Evolutionary conservation across 192 early-diverging fungal genomes (phyloP), one percentile per base, ranked within the genome.

Genomic region (Pilaira anomala): DNA sequence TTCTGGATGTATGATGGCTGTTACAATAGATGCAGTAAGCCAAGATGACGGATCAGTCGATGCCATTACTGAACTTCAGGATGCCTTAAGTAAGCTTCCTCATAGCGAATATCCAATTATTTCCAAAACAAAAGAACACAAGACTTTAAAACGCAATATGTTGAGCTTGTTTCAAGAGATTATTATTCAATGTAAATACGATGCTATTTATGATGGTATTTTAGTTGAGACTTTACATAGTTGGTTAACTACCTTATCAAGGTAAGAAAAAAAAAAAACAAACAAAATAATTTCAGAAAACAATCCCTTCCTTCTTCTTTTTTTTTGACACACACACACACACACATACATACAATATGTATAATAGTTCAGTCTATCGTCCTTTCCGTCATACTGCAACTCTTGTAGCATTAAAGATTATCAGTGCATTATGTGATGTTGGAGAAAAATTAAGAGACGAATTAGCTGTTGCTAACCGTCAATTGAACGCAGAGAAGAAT

Each of bases 311-410:
- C n/a, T n/a, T 30, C 5, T n/a, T 30, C 12, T 13, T 28, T 54
- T 18, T 8, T 57, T 6, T n/a, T 18, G 24, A n/a, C 26, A 7
- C 36, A 50, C n/a, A 9, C 21, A 50, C 81, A 2, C 61, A 71
- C 40, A 48, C 68, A 5, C 80, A 78, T 76, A 33, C 7, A 1
- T 63, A 66, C 73, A 14, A 13, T 19, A 46, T 24, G 22, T 68
- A 80, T 63, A 68, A 67, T 29, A 87, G 87, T 29, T 91, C 92
- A 2, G 61, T 85, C 1, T 95, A 90, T 60, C 83, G 94, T 16
- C 92, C 94, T 11, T 93, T 98, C 71, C 80, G 97, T 4, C 95
- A 98, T 62, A 95, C 92, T 7, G 83, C 94, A 2, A 91, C 95
- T 2, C 57, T 86, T 0, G 78, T 84, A 1, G 80, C 88, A 16